phyloP scores from a whole-genome alignment of 2,329 filamentous ascomycete genomes.

The Fusarium sp. region DNA sequence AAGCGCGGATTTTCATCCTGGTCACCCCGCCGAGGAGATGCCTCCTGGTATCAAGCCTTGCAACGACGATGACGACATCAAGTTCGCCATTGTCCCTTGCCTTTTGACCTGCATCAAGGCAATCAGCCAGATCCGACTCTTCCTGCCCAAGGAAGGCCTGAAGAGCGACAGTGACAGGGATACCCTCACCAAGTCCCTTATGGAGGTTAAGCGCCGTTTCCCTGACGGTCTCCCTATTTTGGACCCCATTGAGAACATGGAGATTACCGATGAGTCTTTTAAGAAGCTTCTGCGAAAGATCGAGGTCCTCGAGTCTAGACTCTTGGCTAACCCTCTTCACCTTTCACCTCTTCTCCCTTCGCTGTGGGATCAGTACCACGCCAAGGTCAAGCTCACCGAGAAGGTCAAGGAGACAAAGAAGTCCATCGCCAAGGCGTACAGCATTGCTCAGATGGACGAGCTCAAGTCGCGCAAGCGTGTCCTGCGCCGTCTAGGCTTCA shows the following conservation, averaged over 20 bases:
- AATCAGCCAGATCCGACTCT: slow-evolving; percentile 85
- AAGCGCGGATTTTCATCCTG: slow-evolving; percentile 59
- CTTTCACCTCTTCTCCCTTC: slow-evolving; percentile 86
- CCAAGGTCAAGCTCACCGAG: slow-evolving; percentile 79
- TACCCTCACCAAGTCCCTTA: slow-evolving; percentile 76
- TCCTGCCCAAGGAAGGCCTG: slow-evolving; percentile 80
- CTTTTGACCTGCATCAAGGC: slow-evolving; percentile 86
- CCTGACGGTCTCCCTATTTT: slow-evolving; percentile 90
- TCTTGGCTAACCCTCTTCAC: slow-evolving; percentile 91
- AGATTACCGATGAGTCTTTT: slow-evolving; percentile 90
- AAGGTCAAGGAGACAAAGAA: slow-evolving; percentile 92
- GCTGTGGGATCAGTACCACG: slow-evolving; percentile 87
- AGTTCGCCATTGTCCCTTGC: slow-evolving; percentile 73
- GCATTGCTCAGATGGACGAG: slow-evolving; percentile 93
- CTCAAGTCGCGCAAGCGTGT: slow-evolving; percentile 96
- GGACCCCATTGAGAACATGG: slow-evolving; percentile 97
- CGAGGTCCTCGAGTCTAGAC: slow-evolving; percentile 90
- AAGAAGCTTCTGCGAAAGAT: slow-evolving; percentile 96
- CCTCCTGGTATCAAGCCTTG: slow-evolving; percentile 68
- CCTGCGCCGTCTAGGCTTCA: slow-evolving; percentile 91
- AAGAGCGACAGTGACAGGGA: slow-evolving; percentile 73
- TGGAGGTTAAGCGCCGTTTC: slow-evolving; percentile 87
- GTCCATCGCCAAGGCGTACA: slow-evolving; percentile 84
- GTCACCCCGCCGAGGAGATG: slow-evolving; percentile 58
- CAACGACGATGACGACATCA: slow-evolving; percentile 48